These are phyloP conservation scores for Talaromyces marneffei DNA, from an alignment of 2,329 filamentous ascomycete genomes.

Conservation along the genomic window DNA sequence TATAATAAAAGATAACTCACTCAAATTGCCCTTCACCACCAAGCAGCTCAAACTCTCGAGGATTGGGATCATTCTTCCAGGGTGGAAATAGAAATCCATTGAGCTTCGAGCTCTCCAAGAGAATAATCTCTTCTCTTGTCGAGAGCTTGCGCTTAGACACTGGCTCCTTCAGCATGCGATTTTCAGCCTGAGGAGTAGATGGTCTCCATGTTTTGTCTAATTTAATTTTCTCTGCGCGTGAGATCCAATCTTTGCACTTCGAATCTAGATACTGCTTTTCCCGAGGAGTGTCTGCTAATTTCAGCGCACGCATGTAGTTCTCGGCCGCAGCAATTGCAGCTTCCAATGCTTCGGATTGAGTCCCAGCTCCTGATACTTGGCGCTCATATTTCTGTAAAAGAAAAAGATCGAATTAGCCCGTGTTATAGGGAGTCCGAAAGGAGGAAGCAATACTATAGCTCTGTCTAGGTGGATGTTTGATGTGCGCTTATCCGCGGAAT, in stretches of 20 bases:
- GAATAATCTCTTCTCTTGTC: conserved; percentile 66
- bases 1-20: conserved; percentile 43
- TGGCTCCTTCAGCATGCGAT: conserved; percentile 41
- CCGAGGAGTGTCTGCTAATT: conserved; percentile 52
- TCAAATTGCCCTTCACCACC: conserved; percentile 53
- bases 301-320: conserved; percentile 70
- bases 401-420: conserved; percentile 25
- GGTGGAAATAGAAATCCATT: conserved; percentile 80
- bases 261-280: conserved; percentile 63
- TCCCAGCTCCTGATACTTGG: conserved; percentile 46
- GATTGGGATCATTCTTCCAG: conserved; percentile 63
- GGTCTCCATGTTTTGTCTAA: conserved; percentile 27
- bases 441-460: conserved; percentile 26
- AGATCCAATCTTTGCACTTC: conserved; percentile 65
- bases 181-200: conserved; percentile 17
- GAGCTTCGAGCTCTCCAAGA: conserved; percentile 70
- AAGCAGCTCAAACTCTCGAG: conserved; percentile 55
- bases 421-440: not conserved
- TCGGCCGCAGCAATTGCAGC: conserved; percentile 74
- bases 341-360: conserved; percentile 61
- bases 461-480: conserved; percentile 26
- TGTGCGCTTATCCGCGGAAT: conserved; percentile 19
- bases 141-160: conserved; percentile 56
- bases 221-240: conserved; percentile 72
- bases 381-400: conserved; percentile 49